Percentiles rank a stretch among this genome's conserved stretches.
These are phyloP conservation scores for Leccinum subrobustum DNA, from an alignment of 1,284 basidiomycete genomes.

Conservation along the genomic window DNA sequence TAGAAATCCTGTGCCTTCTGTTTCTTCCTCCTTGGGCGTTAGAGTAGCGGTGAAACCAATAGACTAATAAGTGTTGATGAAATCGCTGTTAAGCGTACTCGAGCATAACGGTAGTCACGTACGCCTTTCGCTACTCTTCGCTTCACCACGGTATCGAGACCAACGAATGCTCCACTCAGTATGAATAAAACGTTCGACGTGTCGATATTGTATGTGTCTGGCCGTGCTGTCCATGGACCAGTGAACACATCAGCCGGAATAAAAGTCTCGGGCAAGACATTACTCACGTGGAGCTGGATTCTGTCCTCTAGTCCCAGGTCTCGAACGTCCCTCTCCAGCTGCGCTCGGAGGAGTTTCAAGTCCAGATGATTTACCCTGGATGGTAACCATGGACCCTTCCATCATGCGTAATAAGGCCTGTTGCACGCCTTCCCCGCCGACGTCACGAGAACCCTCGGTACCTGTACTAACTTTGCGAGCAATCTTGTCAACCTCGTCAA, in stretches of 20 bases:
- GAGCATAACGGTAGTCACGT: slow-evolving; percentile 29
- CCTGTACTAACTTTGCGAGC: slow-evolving; percentile 67
- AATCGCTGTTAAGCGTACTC: neutral
- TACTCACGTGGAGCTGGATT: slow-evolving; percentile 22
- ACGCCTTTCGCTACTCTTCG: slow-evolving; percentile 82
- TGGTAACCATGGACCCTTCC: slow-evolving; percentile 84
- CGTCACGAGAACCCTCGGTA: slow-evolving; percentile 79
- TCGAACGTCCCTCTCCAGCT: slow-evolving; percentile 45
- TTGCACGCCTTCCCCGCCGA: slow-evolving; percentile 95
- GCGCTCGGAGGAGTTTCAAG: slow-evolving; percentile 43
- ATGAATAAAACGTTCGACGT: slow-evolving; percentile 91
- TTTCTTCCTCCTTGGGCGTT: slow-evolving; percentile 40
- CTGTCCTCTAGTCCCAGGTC: slow-evolving; percentile 40
- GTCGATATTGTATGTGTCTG: slow-evolving; percentile 74
- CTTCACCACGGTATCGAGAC: slow-evolving; percentile 81
- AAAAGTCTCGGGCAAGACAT: neutral
- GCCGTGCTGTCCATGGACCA: slow-evolving; percentile 46
- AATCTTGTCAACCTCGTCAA: slow-evolving; percentile 96
- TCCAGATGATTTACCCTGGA: slow-evolving; percentile 69
- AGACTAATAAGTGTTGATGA: slow-evolving; percentile 48
- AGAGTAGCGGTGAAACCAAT: slow-evolving; percentile 86
- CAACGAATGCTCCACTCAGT: slow-evolving; percentile 91
- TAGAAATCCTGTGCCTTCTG: slow-evolving; percentile 33
- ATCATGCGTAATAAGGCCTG: slow-evolving; percentile 90
- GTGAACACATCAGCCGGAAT: neutral